Conservation (phyloP, 495 filamentous ascomycete species). For the Xanthoparmelia taractica region DNA sequence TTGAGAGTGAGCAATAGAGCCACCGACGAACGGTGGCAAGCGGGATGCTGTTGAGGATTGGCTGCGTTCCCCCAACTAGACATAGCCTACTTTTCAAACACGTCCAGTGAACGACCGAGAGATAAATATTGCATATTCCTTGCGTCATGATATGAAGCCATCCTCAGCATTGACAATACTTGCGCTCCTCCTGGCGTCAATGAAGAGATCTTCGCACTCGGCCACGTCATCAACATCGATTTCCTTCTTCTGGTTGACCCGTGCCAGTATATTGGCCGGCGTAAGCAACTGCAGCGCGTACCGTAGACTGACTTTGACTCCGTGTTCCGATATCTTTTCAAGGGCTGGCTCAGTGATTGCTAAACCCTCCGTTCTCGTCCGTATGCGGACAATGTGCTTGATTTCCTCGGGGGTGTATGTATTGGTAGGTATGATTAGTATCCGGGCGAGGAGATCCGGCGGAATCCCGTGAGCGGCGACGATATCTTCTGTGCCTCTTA, state of each 20-base stretch:
- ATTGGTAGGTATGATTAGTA: constrained; percentile 91
- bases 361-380: constrained; percentile 72
- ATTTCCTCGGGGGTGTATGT: constrained; percentile 81
- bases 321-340: constrained; percentile 75
- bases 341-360: constrained; percentile 73
- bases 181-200: constrained; percentile 82
- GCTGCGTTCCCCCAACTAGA: neutral
- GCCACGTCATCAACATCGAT: constrained; percentile 76
- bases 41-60: neutral
- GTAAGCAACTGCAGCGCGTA: constrained; percentile 89
- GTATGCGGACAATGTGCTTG: constrained; percentile 75
- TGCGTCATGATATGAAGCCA: constrained; percentile 49
- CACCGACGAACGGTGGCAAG: neutral
- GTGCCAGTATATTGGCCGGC: constrained; percentile 67
- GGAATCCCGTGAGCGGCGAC: constrained; percentile 87
- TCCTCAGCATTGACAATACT: constrained; percentile 56
- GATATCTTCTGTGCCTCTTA: constrained; percentile 76
- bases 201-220: constrained; percentile 86
- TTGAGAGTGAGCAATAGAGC: neutral
- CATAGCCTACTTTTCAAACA: neutral
- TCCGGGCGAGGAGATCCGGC: constrained; percentile 79
- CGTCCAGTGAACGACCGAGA: neutral
- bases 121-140: neutral
- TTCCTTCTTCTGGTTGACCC: constrained; percentile 61
- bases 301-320: constrained; percentile 76